Percentiles rank a stretch among this genome's conserved stretches.
Evolutionary conservation across 2,329 filamentous ascomycete genomes (phyloP).

Genomic region (Epichloe brachyelytri): DNA sequence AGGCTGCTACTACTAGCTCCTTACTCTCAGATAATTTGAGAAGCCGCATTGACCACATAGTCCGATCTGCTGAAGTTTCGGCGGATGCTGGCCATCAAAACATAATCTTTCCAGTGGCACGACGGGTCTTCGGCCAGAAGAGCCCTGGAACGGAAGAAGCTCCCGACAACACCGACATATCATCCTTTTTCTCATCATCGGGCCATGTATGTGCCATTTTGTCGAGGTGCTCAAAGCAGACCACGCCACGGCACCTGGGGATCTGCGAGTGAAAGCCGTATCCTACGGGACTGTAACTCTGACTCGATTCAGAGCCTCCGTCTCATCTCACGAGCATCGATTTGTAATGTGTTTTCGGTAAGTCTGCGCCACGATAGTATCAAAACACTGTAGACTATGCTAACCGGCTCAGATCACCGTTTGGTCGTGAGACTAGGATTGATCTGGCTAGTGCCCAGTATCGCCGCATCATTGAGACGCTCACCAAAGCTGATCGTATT

Average conservation of each 20-base stretch:
- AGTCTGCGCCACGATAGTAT: slow-evolving; percentile 8
- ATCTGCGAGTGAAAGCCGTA: slow-evolving; percentile 36
- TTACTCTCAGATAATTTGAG: slow-evolving; percentile 34
- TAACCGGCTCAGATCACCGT: slow-evolving; percentile 21
- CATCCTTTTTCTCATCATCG: slow-evolving; percentile 43
- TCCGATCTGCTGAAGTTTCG: slow-evolving; percentile 29
- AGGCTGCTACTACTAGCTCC: slow-evolving; percentile 20
- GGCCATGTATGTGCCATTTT: slow-evolving; percentile 39
- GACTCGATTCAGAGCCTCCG: slow-evolving; percentile 37
- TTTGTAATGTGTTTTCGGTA: slow-evolving; percentile 43
- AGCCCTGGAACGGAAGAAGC: slow-evolving; percentile 27
- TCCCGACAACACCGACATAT: slow-evolving; percentile 34
- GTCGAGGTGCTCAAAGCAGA: slow-evolving; percentile 35
- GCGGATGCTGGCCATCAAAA: slow-evolving; percentile 16
- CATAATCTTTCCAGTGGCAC: slow-evolving; percentile 39
- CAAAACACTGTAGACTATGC: background rate
- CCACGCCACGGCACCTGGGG: slow-evolving; percentile 26
- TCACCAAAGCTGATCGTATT: slow-evolving; percentile 41
- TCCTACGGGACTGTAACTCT: slow-evolving; percentile 40
- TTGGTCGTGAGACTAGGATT: slow-evolving; percentile 30
- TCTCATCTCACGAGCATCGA: slow-evolving; percentile 38
- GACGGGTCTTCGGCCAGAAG: slow-evolving; percentile 30
- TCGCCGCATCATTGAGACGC: slow-evolving; percentile 38
- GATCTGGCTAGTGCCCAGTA: slow-evolving; percentile 43
- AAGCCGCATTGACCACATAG: slow-evolving; percentile 31